Evolutionary conservation across 2,329 filamentous ascomycete genomes (phyloP), one percentile per base, ranked within the genome.

Genomic region (Colletotrichum lupini): DNA sequence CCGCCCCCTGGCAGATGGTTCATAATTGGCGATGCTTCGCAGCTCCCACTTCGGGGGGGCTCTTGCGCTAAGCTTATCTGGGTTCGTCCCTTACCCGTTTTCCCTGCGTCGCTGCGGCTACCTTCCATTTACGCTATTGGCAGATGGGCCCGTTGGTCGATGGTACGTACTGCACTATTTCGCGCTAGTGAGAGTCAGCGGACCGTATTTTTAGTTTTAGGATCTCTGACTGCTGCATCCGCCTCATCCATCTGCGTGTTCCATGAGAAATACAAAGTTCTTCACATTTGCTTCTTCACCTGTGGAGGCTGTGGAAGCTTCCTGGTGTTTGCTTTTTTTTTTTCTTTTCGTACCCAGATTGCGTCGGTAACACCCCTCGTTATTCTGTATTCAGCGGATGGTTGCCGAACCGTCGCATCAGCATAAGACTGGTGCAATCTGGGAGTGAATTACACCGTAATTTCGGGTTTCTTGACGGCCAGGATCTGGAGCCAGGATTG

Each of bases 51-150:
- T 55, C n/a, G 32, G 64, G 64, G 53, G 67, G 70, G 37, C 32
- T 60, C 56, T 55, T 52, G 46, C 60, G 71, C 71, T 73, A 73
- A 73, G 56, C 71, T 73, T 62, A 32, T 52, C 60, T 61, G 56
- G 67, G 71, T 57, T 65, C 35, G 49, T 69, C 69, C 53, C 55
- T 73, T 69, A 59, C 65, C 35, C 7, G 42, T 61, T 61, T 68
- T 66, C 52, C 32, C 52, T 68, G 58, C 37, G 30, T 42, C n/a
- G 67, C n/a, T 70, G 67, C 37, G 11, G 60, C 46, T 30, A 46
- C 42, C 42, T 49, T 49, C 42, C 42, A 19, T 49, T 49, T 22
- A 22, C 19, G 32, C 46, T 70, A 70, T 65, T 70, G 71, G 67
- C 35, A 49, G 67, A 55, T 11, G 6, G 35, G 9, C 2, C 32